Percentiles rank a stretch among this genome's conserved stretches.
Conservation (phyloP, 2,329 filamentous ascomycete species). For the Monosporascus sp. region DNA sequence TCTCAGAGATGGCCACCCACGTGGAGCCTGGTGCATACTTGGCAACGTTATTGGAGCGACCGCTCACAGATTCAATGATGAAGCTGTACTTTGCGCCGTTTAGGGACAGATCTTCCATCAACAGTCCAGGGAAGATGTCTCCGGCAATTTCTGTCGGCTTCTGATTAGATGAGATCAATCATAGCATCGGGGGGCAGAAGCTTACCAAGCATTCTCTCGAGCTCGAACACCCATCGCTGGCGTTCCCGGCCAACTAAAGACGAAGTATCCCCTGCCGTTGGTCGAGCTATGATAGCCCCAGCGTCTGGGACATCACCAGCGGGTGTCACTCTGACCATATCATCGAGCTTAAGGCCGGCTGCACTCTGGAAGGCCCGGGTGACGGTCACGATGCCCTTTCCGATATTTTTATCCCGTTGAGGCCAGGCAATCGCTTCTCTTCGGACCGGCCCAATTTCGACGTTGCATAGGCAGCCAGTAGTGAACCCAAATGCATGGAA, state of each 20-base stretch:
- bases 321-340: constrained; percentile 57
- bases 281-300: constrained; percentile 53
- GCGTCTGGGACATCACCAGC: constrained; percentile 50
- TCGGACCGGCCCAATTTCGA: constrained; percentile 28
- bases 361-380: constrained; percentile 68
- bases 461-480: constrained; percentile 28
- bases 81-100: constrained; percentile 57
- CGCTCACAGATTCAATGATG: constrained; percentile 51
- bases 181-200: background rate
- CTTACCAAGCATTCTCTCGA: constrained; percentile 24
- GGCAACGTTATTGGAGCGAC: constrained; percentile 36
- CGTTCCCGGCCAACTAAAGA: constrained; percentile 24
- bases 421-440: constrained; percentile 47
- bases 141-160: constrained; percentile 53
- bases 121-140: constrained; percentile 63
- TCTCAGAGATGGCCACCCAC: constrained; percentile 30
- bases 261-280: constrained; percentile 40
- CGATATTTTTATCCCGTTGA: constrained; percentile 53
- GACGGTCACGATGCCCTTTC: constrained; percentile 64
- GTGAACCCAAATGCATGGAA: constrained; percentile 24
- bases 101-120: constrained; percentile 58
- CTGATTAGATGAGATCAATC: background rate
- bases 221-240: constrained; percentile 23
- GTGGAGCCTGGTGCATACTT: constrained; percentile 35
- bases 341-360: constrained; percentile 66